These are phyloP conservation scores for Rhodofomes roseus DNA, from an alignment of 1,284 basidiomycete genomes.

Conservation along the genomic window DNA sequence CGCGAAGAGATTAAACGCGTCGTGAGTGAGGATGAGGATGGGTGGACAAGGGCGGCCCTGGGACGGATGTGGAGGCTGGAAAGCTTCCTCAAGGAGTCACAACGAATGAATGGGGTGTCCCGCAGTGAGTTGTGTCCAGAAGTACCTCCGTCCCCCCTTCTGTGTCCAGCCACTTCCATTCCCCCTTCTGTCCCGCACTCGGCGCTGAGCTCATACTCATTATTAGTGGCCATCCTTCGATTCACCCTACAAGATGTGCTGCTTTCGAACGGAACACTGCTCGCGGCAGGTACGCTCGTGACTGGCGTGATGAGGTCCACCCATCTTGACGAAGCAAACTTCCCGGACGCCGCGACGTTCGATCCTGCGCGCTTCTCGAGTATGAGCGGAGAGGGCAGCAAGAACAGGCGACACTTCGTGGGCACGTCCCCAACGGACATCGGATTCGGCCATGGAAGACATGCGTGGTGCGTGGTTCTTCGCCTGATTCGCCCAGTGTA, in stretches of 20 bases:
- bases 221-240: conserved; percentile 11
- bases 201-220: too few relatives aligned
- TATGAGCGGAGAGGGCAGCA: too few relatives aligned
- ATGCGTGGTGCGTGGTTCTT: too few relatives aligned
- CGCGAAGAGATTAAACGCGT: conserved; percentile 20
- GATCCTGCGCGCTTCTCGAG: too few relatives aligned
- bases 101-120: conserved; percentile 30
- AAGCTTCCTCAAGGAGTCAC: conserved; percentile 46
- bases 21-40: conserved; percentile 13
- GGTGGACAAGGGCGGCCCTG: conserved; percentile 41
- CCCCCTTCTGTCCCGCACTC: not conserved
- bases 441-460: too few relatives aligned
- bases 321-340: conserved; percentile 37
- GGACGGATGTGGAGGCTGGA: conserved; percentile 44
- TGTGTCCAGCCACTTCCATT: not conserved
- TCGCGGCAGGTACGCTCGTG: conserved; percentile 40
- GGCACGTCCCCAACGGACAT: too few relatives aligned
- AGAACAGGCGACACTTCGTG: too few relatives aligned
- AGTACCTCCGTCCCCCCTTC: too few relatives aligned
- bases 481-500: too few relatives aligned
- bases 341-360: conserved; percentile 34
- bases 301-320: conserved; percentile 35
- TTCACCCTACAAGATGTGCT: conserved; percentile 31
- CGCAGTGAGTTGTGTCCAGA: conserved; percentile 14
- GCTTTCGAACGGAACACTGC: conserved; percentile 38